phyloP scores from a whole-genome alignment of 2,329 filamentous ascomycete species.

The Cryphonectria parasitica region DNA sequence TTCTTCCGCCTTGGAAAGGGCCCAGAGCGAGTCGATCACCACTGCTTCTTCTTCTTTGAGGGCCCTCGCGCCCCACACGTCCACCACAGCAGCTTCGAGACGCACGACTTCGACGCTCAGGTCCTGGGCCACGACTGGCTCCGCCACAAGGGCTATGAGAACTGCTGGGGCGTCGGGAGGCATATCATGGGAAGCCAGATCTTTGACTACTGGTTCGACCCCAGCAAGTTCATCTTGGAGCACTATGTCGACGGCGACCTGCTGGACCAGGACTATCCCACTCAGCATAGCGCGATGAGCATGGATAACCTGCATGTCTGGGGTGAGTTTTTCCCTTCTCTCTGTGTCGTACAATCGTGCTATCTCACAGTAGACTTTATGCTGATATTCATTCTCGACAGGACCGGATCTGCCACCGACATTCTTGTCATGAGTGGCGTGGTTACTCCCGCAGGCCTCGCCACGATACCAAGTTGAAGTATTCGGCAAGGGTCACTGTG shows the following conservation, averaged over 20 bases:
- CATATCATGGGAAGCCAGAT: conserved; percentile 73
- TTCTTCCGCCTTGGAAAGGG: conserved; percentile 53
- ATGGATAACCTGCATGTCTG: conserved; percentile 51
- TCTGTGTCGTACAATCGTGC: too few species aligned
- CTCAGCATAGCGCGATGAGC: conserved; percentile 44
- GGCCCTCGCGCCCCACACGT: conserved; percentile 54
- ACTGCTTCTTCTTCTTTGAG: conserved; percentile 55
- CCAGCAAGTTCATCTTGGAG: conserved; percentile 65
- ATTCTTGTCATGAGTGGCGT: conserved; percentile 31
- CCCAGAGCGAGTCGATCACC: conserved; percentile 52
- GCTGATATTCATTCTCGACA: conserved; percentile 23
- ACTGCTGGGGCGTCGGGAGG: conserved; percentile 72
- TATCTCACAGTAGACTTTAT: background rate
- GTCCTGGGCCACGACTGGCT: conserved; percentile 73
- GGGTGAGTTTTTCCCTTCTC: conserved; percentile 40
- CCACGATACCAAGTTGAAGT: too few species aligned
- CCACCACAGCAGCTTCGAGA: conserved; percentile 72
- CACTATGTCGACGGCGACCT: conserved; percentile 74
- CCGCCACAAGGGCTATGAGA: conserved; percentile 62
- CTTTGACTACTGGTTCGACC: conserved; percentile 75
- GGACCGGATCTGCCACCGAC: conserved; percentile 37
- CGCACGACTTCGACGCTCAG: conserved; percentile 73
- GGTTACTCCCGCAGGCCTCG: background rate
- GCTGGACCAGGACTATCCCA: conserved; percentile 57
- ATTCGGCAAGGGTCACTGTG: background rate